Evolutionary conservation across 192 early-diverging fungal genomes (phyloP).

Genomic region (Chytriomyces confervae): DNA sequence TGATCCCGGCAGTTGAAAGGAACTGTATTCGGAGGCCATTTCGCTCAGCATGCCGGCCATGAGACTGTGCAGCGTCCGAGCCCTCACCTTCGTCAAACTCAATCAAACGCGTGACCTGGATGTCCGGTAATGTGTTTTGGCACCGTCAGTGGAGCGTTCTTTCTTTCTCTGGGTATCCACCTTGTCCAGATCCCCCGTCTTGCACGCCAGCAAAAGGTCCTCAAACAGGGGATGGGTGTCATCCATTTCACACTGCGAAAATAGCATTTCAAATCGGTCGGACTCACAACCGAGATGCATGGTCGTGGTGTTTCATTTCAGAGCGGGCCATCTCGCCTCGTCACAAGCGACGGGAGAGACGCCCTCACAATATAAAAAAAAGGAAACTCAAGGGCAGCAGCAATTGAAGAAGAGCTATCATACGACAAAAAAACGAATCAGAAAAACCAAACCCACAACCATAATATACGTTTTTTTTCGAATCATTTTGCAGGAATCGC

Average conservation of each 20-base stretch:
- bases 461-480: no score
- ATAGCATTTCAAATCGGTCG: not conserved
- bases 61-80: not conserved
- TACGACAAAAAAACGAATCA: not conserved
- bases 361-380: not conserved
- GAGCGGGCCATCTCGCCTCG: no score
- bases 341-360: no score
- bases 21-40: conserved; percentile 29
- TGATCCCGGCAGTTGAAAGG: conserved; percentile 55
- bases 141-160: not conserved
- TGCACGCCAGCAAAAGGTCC: conserved; percentile 46
- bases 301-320: no score
- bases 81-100: conserved; percentile 39
- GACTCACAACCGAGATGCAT: no score
- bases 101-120: conserved; percentile 30
- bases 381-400: not conserved
- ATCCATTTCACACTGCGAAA: not conserved
- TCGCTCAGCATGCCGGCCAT: not conserved
- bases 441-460: no score
- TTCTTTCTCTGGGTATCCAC: conserved; percentile 13
- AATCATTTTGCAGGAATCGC: no score
- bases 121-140: not conserved
- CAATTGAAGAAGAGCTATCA: not conserved
- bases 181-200: conserved; percentile 51
- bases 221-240: conserved; percentile 48